Evolutionary conservation across 106 monocot species (phyloP).

Genomic region (Ottelia alismoides): DNA sequence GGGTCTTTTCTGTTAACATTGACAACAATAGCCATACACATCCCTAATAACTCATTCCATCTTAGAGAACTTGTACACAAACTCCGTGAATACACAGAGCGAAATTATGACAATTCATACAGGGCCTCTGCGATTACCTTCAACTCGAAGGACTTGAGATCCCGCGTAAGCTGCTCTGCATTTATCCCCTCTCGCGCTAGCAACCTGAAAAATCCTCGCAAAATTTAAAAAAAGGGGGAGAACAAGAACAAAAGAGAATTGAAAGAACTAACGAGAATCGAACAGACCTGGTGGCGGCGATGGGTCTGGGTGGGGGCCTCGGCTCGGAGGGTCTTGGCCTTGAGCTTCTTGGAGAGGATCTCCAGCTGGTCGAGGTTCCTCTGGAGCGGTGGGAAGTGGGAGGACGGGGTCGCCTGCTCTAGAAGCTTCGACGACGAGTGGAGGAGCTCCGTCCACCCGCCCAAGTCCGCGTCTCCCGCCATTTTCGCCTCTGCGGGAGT

Average conservation of each 20-base stretch:
- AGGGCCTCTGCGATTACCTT: no score
- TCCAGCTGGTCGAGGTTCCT: constrained; percentile 92
- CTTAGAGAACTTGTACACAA: no score
- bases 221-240: background rate
- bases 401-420: constrained; percentile 79
- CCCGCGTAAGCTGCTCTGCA: constrained; percentile 89
- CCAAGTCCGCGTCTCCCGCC: constrained; percentile 61
- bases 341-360: constrained; percentile 83
- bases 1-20: no score
- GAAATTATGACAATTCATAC: no score
- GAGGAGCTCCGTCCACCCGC: constrained; percentile 81
- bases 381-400: constrained; percentile 92
- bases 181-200: constrained; percentile 92
- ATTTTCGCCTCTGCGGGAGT: constrained; percentile 3
- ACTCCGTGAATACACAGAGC: no score
- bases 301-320: constrained; percentile 78
- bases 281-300: constrained; percentile 72
- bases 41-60: no score
- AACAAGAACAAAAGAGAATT: background rate
- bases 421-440: constrained; percentile 85
- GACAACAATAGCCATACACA: no score
- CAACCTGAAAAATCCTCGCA: constrained; percentile 47
- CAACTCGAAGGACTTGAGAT: constrained; percentile 87
- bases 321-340: constrained; percentile 60
- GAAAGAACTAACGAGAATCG: background rate